Conservation (phyloP, 129 eudicot genomes). For the Chrysanthemum lavandulifolium region DNA sequence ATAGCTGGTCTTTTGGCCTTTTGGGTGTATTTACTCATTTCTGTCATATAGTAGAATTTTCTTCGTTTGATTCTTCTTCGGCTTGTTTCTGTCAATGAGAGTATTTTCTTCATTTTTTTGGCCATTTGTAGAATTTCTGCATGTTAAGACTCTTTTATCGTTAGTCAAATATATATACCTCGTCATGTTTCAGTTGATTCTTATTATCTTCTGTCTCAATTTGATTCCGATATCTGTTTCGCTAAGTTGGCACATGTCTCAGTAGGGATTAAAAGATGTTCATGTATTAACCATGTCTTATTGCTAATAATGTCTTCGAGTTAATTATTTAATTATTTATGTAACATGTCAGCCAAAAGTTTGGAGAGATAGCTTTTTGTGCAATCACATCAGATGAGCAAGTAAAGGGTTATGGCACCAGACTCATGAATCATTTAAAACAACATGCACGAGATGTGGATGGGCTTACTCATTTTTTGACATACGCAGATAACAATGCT, state of each 20-base stretch:
- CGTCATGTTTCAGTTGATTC: no score
- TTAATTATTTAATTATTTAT: constrained; percentile 11
- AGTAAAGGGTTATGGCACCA: constrained; percentile 98
- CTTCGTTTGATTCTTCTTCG: no score
- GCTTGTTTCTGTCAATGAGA: background rate
- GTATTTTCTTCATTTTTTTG: constrained; percentile 5
- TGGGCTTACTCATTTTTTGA: constrained; percentile 93
- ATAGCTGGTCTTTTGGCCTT: background rate
- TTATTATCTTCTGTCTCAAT: no score
- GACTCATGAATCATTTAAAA: constrained; percentile 94
- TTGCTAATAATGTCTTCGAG: constrained; percentile 17
- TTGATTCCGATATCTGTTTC: background rate
- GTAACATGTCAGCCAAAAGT: constrained; percentile 66
- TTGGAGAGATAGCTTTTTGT: constrained; percentile 97
- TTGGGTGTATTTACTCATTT: background rate
- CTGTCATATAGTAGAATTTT: background rate
- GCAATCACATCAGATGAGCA: constrained; percentile 98
- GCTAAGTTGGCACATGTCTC: background rate
- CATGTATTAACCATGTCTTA: background rate
- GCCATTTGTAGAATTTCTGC: background rate
- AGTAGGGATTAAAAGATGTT: constrained; percentile 7
- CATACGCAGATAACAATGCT: constrained; percentile 97
- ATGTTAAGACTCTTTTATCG: background rate
- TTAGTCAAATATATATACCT: background rate
- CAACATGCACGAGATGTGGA: constrained; percentile 94